These are phyloP conservation scores for Parachaetomium inaequale DNA, from an alignment of 495 filamentous ascomycete genomes.

Conservation along the genomic window DNA sequence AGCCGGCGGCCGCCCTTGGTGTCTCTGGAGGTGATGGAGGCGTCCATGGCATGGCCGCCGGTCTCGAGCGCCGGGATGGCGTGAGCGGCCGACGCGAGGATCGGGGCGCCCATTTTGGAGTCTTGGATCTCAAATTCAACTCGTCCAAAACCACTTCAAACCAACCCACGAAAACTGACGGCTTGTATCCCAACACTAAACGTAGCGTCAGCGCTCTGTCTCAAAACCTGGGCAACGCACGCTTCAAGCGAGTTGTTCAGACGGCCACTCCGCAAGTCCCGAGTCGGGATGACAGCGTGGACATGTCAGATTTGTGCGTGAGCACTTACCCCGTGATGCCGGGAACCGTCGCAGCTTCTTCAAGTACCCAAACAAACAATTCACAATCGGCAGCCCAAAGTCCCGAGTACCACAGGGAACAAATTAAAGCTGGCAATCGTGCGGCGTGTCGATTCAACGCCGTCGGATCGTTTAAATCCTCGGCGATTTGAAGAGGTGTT, in stretches of 20 bases:
- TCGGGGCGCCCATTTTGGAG: constrained; percentile 31
- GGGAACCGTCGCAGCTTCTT: neutral
- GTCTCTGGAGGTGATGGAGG: constrained; percentile 45
- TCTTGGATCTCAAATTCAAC: neutral
- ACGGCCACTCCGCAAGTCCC: neutral
- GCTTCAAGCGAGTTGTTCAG: neutral
- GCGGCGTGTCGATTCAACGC: neutral
- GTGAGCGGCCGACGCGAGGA: constrained; percentile 29
- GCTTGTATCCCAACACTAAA: neutral
- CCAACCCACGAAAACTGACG: neutral
- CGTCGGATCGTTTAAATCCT: neutral
- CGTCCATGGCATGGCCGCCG: constrained; percentile 14
- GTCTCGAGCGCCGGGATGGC: constrained; percentile 27
- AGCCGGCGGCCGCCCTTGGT: constrained; percentile 78
- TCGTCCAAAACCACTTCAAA: neutral
- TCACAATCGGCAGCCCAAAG: neutral
- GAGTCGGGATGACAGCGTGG: constrained; percentile 5
- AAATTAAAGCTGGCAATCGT: neutral
- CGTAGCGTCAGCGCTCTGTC: neutral
- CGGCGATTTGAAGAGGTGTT: neutral
- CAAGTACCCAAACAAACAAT: neutral
- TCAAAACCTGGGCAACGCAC: neutral
- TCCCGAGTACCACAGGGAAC: neutral
- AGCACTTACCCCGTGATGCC: constrained; percentile 15
- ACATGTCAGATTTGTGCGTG: constrained; percentile 6